These are phyloP conservation scores for Andalucia godoyi DNA, from an alignment of 78 protist species.

Conservation along the genomic window DNA sequence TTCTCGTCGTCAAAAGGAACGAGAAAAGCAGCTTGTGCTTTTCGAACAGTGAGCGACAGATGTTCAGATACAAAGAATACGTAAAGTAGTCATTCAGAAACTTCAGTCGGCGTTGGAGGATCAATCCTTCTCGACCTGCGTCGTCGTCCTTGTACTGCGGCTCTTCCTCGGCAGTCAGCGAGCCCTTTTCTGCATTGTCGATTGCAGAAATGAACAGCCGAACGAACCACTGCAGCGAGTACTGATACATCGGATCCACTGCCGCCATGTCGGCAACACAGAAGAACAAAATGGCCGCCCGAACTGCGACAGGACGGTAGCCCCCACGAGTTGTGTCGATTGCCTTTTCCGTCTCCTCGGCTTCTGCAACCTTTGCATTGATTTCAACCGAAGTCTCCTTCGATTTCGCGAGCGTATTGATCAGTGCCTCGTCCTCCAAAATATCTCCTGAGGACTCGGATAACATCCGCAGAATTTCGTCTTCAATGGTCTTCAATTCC, in stretches of 20 bases:
- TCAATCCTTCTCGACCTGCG: too few species aligned
- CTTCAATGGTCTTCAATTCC: constrained; percentile 58
- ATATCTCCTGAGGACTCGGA: constrained; percentile 32
- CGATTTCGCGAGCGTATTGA: constrained; percentile 58
- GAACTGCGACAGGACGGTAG: constrained; percentile 50
- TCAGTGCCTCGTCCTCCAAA: constrained; percentile 73
- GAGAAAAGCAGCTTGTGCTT: constrained; percentile 69
- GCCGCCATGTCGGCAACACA: constrained; percentile 49
- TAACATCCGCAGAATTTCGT: constrained; percentile 52
- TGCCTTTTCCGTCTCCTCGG: constrained; percentile 45
- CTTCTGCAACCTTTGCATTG: constrained; percentile 40
- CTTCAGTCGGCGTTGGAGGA: constrained; percentile 22
- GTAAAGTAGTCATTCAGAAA: constrained; percentile 45
- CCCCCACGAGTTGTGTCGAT: constrained; percentile 52
- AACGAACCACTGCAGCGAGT: constrained; percentile 75
- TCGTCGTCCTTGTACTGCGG: background rate
- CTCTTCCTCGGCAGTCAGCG: too few species aligned
- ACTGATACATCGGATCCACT: constrained; percentile 89
- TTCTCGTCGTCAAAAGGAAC: constrained; percentile 28
- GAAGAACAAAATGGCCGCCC: constrained; percentile 64
- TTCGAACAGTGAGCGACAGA: constrained; percentile 78
- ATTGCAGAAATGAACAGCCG: constrained; percentile 39
- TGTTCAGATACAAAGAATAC: constrained; percentile 45
- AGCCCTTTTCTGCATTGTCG: constrained; percentile 15
- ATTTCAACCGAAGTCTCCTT: constrained; percentile 43